Base-by-base conservation (phyloP, 345 rosid species). In the Pelargonium nanum region DNA sequence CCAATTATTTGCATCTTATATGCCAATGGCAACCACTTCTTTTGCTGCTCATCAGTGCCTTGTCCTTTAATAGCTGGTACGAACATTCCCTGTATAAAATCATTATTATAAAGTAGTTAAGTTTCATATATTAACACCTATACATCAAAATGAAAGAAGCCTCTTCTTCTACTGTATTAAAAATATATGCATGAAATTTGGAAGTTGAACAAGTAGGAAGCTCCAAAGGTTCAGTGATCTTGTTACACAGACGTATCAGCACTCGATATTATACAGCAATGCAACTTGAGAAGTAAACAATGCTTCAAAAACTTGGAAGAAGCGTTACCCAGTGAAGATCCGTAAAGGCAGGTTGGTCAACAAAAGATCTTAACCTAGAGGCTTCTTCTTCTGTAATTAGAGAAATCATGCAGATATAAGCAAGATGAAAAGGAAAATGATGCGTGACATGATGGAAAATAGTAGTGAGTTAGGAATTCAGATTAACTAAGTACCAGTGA, bases 1-100 rank as follows among this genome's bases (percentile, higher is more conserved):
- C 99, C 97, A 68, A 94, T 86, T 70, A 94, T 94, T 76, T 94
- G 90, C 99, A 94, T 88, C 81, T 75, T 90, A 72, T 65, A 65
- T 19, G 99, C 99, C 81, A 88, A 73, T 4, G 97, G 76, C 68
- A 94, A 70, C 99, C 97, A 94, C 72, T 90, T 86, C 77, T 82
- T 59, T 51, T 90, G 97, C 77, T 94, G 97, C 84, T 90, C 93
- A 5, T 83, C 95, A 5, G 97, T 90, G 12, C 99, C 99, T 65
- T 88, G 96, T 24, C 99, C 99, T 73, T 81, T 81, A 61, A 94
- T 90, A 71, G 97, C 95, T 26, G 97, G 97, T 40, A 90, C 58
- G 68, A 90, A 94, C 97, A 94, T 94, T 70, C 96, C 96, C 99
- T 94, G 61, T 60, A 60, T 48, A 57, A 45, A 55, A 64, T 30